A percentile compares a stretch with the other conserved stretches of the same genome.
phyloP scores from a whole-genome alignment of 768 basidiomycete genomes.

The Rubroboletus satanas region DNA sequence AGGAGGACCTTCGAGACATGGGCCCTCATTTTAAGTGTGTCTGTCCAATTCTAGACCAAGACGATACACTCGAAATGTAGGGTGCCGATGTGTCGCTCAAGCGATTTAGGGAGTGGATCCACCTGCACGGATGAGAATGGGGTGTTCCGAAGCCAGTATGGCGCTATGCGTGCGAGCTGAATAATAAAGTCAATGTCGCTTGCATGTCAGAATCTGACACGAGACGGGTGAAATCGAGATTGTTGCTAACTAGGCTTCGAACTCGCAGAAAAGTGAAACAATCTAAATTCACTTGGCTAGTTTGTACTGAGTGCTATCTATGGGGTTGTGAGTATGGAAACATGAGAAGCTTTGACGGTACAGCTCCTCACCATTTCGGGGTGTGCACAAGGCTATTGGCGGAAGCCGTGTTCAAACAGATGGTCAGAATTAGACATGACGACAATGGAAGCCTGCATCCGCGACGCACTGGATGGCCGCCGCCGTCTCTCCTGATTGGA shows the following conservation, averaged over 20 bases:
- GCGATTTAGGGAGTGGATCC: background rate
- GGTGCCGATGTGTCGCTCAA: background rate
- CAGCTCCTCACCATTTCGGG: background rate
- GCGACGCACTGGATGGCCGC: too few species aligned
- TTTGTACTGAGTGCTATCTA: background rate
- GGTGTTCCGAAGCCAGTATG: background rate
- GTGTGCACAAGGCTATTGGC: background rate
- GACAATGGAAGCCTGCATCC: background rate
- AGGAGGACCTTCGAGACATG: background rate
- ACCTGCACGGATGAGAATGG: background rate
- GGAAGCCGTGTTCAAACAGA: background rate
- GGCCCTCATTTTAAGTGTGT: background rate
- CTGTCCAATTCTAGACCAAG: background rate
- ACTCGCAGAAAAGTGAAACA: background rate
- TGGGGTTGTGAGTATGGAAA: background rate
- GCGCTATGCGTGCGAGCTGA: background rate
- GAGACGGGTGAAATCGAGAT: background rate
- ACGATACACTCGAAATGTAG: slow-evolving; percentile 7
- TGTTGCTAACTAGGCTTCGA: background rate
- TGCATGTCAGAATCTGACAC: background rate
- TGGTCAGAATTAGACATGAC: background rate
- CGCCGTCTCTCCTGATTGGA: background rate
- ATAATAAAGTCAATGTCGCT: background rate
- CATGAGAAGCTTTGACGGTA: background rate
- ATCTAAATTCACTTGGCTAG: background rate